Evolutionary conservation across 2,329 filamentous ascomycete genomes (phyloP).

Genomic region (Hortaea sp.): DNA sequence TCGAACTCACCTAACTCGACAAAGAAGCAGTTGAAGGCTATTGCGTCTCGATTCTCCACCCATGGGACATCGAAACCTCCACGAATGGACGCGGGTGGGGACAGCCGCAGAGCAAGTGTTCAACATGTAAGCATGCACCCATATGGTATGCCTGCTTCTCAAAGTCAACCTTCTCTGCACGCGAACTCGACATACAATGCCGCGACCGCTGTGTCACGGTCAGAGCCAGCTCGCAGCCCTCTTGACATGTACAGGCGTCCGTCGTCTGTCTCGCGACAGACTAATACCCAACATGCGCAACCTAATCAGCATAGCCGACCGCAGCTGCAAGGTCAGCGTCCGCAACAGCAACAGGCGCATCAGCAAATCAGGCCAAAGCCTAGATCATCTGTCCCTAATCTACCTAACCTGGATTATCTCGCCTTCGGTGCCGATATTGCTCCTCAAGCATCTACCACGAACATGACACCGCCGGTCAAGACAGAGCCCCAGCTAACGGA

Average conservation of each 20-base stretch:
- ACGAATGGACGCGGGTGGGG: slow-evolving; percentile 15
- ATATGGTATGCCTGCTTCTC: slow-evolving; percentile 32
- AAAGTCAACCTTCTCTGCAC: slow-evolving; percentile 41
- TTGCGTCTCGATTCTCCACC: slow-evolving; percentile 35
- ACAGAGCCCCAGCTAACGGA: slow-evolving; percentile 48
- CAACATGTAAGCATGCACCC: slow-evolving; percentile 38
- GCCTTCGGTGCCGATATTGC: slow-evolving; percentile 33
- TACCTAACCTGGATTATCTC: slow-evolving; percentile 38
- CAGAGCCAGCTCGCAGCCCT: slow-evolving; percentile 39
- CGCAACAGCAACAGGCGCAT: not conserved
- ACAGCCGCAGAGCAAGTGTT: slow-evolving; percentile 33
- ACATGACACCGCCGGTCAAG: slow-evolving; percentile 16
- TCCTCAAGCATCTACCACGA: slow-evolving; percentile 15
- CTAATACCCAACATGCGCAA: too few species aligned
- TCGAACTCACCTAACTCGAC: slow-evolving; percentile 29
- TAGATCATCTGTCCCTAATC: slow-evolving; percentile 6
- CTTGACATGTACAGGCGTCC: slow-evolving; percentile 23
- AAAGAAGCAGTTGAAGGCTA: slow-evolving; percentile 39
- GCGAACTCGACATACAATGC: slow-evolving; percentile 32
- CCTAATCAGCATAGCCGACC: too few species aligned
- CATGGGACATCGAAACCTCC: slow-evolving; percentile 16
- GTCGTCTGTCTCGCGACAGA: slow-evolving; percentile 12
- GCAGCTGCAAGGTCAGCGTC: too few species aligned
- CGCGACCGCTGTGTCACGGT: slow-evolving; percentile 30
- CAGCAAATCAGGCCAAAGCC: slow-evolving; percentile 6